Percentiles rank a stretch among this genome's conserved stretches.
phyloP scores from a whole-genome alignment of 2,329 filamentous ascomycete species.

The Hymenoscyphus albidus region DNA sequence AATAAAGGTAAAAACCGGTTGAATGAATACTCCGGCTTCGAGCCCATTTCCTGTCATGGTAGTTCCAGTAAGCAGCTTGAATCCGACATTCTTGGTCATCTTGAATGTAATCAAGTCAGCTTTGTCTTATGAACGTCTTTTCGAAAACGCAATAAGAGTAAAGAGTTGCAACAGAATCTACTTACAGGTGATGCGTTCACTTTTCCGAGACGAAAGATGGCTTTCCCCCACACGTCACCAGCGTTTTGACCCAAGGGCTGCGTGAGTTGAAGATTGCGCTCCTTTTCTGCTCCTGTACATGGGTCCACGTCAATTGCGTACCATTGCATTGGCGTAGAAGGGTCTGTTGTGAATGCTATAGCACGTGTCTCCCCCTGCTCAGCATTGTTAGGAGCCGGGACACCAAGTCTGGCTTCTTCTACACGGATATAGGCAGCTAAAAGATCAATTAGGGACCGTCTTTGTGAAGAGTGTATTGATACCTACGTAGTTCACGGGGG shows the following conservation, averaged over 20 bases:
- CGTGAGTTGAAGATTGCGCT: constrained; percentile 34
- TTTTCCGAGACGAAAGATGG: constrained; percentile 32
- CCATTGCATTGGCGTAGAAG: constrained; percentile 36
- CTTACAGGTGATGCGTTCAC: constrained; percentile 33
- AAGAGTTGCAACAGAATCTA: background rate
- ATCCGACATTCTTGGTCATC: constrained; percentile 37
- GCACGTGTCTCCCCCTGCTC: constrained; percentile 37
- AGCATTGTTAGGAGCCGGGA: constrained; percentile 35
- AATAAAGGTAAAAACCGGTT: constrained; percentile 41
- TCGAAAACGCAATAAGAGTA: background rate
- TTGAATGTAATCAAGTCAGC: background rate
- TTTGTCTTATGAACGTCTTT: background rate
- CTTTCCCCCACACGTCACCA: constrained; percentile 39
- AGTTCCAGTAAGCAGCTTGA: constrained; percentile 36
- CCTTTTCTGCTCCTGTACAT: constrained; percentile 40
- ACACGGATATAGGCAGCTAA: constrained; percentile 39
- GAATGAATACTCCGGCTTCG: constrained; percentile 39
- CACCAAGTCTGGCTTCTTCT: constrained; percentile 41
- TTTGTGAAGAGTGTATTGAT: background rate
- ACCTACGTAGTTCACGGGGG: constrained; percentile 27
- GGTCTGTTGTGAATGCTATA: constrained; percentile 36
- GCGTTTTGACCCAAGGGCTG: constrained; percentile 21
- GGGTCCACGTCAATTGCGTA: constrained; percentile 41
- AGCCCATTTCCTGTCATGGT: constrained; percentile 38
- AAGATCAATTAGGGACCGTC: background rate